Evolutionary conservation across 2,329 filamentous ascomycete genomes (phyloP).

Genomic region (Ceratocystiopsis minuta): DNA sequence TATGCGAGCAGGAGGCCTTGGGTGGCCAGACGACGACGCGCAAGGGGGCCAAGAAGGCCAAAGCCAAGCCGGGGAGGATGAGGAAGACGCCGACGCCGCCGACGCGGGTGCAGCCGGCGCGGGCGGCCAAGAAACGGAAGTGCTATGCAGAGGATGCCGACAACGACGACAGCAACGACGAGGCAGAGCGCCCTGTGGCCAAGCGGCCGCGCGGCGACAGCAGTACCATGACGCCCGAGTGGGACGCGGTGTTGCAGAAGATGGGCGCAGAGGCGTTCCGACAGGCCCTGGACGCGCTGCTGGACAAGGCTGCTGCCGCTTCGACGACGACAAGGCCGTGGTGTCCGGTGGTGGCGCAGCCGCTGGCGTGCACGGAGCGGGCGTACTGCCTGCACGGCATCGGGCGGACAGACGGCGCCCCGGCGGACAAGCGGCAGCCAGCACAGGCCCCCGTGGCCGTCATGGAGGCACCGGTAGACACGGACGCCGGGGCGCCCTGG

Average conservation of each 20-base stretch:
- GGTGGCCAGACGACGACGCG: not conserved
- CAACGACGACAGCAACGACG: not conserved
- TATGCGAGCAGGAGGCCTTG: not conserved
- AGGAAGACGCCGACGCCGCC: not conserved
- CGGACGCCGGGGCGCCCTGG: no score
- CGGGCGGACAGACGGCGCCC: not conserved
- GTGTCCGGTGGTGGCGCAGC: slow-evolving; percentile 5
- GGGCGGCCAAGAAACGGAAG: slow-evolving; percentile 4
- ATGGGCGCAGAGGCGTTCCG: no score
- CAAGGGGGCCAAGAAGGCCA: not conserved
- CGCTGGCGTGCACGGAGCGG: slow-evolving; percentile 5
- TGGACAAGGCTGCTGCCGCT: not conserved
- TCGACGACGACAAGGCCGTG: not conserved
- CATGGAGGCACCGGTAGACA: not conserved
- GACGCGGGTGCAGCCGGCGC: slow-evolving; percentile 4
- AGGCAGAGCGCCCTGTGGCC: not conserved
- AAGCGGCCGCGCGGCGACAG: no score
- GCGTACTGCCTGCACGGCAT: slow-evolving; percentile 3
- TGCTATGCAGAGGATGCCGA: not conserved
- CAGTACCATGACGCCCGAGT: no score
- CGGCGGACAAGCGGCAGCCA: not conserved
- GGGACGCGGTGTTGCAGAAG: no score
- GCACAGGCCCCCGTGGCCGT: not conserved
- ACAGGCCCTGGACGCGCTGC: not conserved
- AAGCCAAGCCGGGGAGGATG: not conserved